Base-by-base conservation (phyloP, 1,284 basidiomycete species). In the Tremellales sp. region DNA sequence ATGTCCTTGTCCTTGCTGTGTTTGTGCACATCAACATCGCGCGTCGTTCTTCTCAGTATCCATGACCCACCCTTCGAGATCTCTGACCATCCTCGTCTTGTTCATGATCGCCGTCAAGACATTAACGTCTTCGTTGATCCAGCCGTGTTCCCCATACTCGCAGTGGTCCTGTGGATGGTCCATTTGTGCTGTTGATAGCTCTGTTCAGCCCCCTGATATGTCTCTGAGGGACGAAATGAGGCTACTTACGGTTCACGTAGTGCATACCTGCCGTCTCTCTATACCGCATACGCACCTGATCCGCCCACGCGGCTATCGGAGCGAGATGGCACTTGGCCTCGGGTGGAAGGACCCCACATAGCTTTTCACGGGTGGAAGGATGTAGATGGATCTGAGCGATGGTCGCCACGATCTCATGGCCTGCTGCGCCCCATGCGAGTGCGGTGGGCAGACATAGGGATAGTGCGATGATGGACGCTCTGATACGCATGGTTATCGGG, bases 341-440 rank as follows among this genome's bases (percentile, higher is more conserved):
- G 35, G 71, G 70, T 48, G 82, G 80, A 54, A 93, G 82, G 48
- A 79, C 75, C 13, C 56, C 69, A 61, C 87, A 91, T 43, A 95
- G 75, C 36, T 77, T 77, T 7, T 81, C 77, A 44, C 84, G 77
- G 1, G 86, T 84, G 2, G 75, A 75, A 0, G 87, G 87, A 63
- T 89, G 81, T 4, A 95, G 78, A 68, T 94, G 83, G 46, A 91
- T 87, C 68, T 95, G 87, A 0, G 92, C 91, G 48, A 97, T 89
- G 5, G 90, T 92, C 2, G 90, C 92, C 1, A 91, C 81, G 38
- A 94, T 86, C 74, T 93, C 86, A 59, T 95, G 91, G 13, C 91
- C 37, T 21, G 37, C 37, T 26, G 37, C 37, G 9, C 37, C 37
- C 37, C 37, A 39, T 9, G 37, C 24, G 24, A 60, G 44, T 58